Base-by-base conservation (phyloP, 257 asterid genomes). In the Solanum ossicruentum region DNA sequence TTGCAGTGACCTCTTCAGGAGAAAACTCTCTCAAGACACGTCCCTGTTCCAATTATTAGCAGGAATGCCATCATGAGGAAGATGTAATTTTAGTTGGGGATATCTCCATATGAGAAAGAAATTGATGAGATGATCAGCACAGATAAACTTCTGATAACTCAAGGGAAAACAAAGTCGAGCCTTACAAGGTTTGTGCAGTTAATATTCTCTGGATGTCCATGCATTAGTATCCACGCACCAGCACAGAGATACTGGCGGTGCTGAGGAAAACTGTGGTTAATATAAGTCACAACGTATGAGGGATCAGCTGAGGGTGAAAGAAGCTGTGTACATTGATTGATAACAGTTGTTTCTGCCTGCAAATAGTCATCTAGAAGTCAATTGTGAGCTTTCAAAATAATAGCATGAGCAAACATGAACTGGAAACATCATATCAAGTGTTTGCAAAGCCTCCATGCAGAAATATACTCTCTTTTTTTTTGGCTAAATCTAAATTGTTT, bases 231-330 rank as follows among this genome's bases (percentile, higher is more conserved):
- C 98, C 98, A 97, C 21, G 98, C 97, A 89, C 98, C 97, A 86
- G 98, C 97, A 88, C 99, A 97, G 86, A 97, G 98, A 91, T 93
- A 93, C 83, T 94, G 92, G 66, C 98, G 98, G 85, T 97, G 99
- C 85, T 89, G 87, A 83, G 94, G 92, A 90, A 92, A 97, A 89
- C 99, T 97, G 90, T 90, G 97, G 87, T 86, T 97, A 70, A 95
- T 88, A 87, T 97, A 97, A 67, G 98, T 97, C 89, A 86, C 85
- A 51, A 94, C 96, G 85, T 97, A 97, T 7, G 91, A 28, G 84
- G 98, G 97, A 86, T 96, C 98, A 87, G 97, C 97, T 75, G 98
- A 90, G 51, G 97, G 36, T 10, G 98, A 92, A 89, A 96, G 98
- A 87, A 96, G 99, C 92, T 93, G 94, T 66, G 92, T 95, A 90